A percentile compares a stretch with the other conserved stretches of the same genome.
phyloP scores from a whole-genome alignment of 257 asterid genomes.

The Avicennia marina region DNA sequence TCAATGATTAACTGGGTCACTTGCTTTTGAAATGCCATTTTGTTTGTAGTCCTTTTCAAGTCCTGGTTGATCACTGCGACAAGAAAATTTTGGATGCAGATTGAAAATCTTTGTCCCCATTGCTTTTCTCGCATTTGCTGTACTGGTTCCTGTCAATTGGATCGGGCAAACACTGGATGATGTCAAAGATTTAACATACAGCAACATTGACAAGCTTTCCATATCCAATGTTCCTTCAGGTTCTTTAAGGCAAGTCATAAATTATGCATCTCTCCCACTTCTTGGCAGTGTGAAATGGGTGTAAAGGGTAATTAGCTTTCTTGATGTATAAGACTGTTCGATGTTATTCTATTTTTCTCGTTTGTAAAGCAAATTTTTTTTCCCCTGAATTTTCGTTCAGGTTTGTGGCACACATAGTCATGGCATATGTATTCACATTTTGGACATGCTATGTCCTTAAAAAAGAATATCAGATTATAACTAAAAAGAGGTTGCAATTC shows the following conservation, averaged over 20 bases:
- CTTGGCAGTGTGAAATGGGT: no score
- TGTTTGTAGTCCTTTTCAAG: neutral
- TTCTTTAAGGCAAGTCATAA: conserved; percentile 59
- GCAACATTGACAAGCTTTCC: conserved; percentile 77
- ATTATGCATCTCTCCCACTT: neutral
- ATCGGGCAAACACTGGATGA: conserved; percentile 54
- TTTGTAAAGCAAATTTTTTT: neutral
- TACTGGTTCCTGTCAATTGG: conserved; percentile 84
- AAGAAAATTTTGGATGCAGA: conserved; percentile 40
- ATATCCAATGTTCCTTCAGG: conserved; percentile 78
- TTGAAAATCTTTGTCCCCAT: conserved; percentile 87
- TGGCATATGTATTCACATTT: conserved; percentile 75
- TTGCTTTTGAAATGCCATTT: no score
- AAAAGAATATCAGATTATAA: conserved; percentile 67
- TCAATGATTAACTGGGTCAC: no score
- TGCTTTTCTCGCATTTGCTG: conserved; percentile 59
- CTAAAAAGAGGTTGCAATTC: conserved; percentile 73
- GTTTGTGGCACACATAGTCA: conserved; percentile 70
- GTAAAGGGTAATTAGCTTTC: neutral
- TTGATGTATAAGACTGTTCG: neutral
- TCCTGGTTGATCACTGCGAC: no score
- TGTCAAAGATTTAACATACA: conserved; percentile 56
- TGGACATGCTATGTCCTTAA: conserved; percentile 81
- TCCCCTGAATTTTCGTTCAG: conserved; percentile 33
- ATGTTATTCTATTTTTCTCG: conserved; percentile 11